A percentile compares a stretch with the other conserved stretches of the same genome.
These are phyloP conservation scores for Colletotrichum tropicale DNA, from an alignment of 2,329 filamentous ascomycete genomes.

Conservation along the genomic window DNA sequence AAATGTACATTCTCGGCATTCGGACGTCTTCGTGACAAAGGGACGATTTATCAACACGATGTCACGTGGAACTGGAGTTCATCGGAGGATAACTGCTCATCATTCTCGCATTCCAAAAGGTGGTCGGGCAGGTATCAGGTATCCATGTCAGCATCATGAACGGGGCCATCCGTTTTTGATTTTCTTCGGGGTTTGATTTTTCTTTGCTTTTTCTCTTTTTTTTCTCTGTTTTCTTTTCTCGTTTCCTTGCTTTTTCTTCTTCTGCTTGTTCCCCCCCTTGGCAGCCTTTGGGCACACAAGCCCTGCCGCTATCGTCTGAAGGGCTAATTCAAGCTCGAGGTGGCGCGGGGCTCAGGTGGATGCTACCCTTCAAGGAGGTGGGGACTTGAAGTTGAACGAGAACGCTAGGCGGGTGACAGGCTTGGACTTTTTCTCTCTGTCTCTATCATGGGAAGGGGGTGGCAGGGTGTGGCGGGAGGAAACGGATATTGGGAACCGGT, in stretches of 20 bases:
- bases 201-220: background rate
- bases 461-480: background rate
- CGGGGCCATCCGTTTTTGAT: slow-evolving; percentile 8
- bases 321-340: background rate
- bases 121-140: slow-evolving; percentile 15
- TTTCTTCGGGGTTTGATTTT: slow-evolving; percentile 15
- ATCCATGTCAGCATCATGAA: slow-evolving; percentile 14
- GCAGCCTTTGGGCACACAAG: background rate
- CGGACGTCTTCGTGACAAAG: background rate
- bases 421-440: background rate
- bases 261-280: background rate
- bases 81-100: slow-evolving; percentile 16
- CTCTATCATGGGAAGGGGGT: background rate
- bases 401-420: background rate
- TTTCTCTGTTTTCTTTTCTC: background rate
- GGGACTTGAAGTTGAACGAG: background rate
- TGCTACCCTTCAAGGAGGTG: background rate
- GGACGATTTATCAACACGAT: slow-evolving; percentile 5
- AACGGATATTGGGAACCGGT: background rate
- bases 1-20: slow-evolving; percentile 15
- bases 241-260: background rate
- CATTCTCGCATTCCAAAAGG: slow-evolving; percentile 11
- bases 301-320: background rate
- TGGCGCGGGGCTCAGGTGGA: background rate
- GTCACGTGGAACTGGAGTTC: slow-evolving; percentile 12